Conservation (phyloP, 345 rosid species). For the Euphorbia pulcherrima region DNA sequence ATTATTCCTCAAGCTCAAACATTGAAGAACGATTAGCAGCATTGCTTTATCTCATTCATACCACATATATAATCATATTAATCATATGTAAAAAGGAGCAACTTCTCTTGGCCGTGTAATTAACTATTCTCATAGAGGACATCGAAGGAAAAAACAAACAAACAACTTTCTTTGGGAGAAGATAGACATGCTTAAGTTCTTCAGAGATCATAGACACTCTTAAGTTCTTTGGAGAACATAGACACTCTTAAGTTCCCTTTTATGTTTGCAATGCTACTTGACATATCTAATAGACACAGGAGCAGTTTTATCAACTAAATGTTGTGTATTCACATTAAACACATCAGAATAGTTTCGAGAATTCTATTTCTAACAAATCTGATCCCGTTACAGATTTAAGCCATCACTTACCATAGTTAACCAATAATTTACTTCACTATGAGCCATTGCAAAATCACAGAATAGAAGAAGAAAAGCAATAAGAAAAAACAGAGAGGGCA, state of each 20-base stretch:
- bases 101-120: background rate
- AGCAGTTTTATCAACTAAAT: background rate
- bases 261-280: background rate
- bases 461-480: constrained; percentile 4
- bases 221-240: background rate
- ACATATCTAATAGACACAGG: background rate
- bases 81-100: background rate
- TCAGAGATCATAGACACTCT: background rate
- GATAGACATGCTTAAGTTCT: background rate
- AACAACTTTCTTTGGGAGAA: background rate
- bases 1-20: too few species aligned
- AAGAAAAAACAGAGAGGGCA: constrained; percentile 7
- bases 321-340: background rate
- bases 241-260: background rate
- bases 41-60: too few species aligned
- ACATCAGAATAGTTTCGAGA: background rate
- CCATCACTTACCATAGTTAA: background rate
- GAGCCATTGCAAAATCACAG: background rate
- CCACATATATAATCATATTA: too few species aligned
- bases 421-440: background rate
- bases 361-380: background rate
- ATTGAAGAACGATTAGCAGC: too few species aligned
- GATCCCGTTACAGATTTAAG: background rate
- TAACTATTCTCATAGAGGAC: background rate
- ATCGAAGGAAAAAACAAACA: background rate